These are phyloP conservation scores for Euphorbia peplus DNA, from an alignment of 345 rosid species.

Conservation along the genomic window DNA sequence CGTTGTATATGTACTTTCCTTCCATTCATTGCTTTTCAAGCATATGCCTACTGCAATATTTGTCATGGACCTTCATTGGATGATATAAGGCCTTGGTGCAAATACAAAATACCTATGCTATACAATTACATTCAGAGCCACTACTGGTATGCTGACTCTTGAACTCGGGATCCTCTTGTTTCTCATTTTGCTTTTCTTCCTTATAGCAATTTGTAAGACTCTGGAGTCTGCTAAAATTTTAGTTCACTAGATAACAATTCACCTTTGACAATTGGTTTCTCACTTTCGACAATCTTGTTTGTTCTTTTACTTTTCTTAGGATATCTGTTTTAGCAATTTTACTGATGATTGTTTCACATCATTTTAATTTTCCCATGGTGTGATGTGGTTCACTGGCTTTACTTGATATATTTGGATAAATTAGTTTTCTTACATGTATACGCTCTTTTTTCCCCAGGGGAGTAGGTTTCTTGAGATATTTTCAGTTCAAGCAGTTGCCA, in stretches of 20 bases:
- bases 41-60: constrained; percentile 67
- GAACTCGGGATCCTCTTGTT: constrained; percentile 2
- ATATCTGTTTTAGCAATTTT: not conserved
- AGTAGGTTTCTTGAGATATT: constrained; percentile 87
- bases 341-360: not conserved
- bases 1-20: constrained; percentile 52
- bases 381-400: not conserved
- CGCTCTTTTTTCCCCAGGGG: constrained; percentile 49
- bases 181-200: not conserved
- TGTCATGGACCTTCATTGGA: constrained; percentile 56
- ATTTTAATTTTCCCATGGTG: not conserved
- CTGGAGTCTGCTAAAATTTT: not conserved
- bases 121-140: constrained; percentile 84
- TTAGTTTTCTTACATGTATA: constrained; percentile 12
- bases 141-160: constrained; percentile 59
- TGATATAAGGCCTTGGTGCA: constrained; percentile 85
- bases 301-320: not conserved
- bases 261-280: not conserved
- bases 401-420: not conserved
- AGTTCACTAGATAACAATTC: not conserved
- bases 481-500: constrained; percentile 81
- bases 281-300: not conserved
- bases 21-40: constrained; percentile 84
- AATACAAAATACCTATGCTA: constrained; percentile 60
- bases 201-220: not conserved